A percentile compares a stretch with the other conserved stretches of the same genome.
phyloP scores from a whole-genome alignment of 495 filamentous ascomycete genomes.

The Aspergillus carlsbadensis region DNA sequence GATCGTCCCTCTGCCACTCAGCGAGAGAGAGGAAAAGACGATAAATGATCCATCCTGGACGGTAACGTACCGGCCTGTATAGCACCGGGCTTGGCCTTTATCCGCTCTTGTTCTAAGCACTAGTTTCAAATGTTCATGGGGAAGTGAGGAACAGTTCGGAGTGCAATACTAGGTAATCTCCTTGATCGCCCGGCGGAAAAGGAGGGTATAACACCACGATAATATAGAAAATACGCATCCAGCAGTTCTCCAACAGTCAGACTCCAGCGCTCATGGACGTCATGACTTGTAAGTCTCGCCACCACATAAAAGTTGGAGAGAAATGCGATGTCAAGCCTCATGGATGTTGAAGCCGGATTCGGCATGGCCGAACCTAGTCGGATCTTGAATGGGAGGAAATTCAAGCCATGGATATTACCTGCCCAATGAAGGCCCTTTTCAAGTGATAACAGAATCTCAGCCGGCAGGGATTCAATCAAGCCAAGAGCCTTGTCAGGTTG shows the following conservation, averaged over 20 bases:
- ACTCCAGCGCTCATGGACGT: neutral
- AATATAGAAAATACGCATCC: neutral
- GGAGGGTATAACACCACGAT: neutral
- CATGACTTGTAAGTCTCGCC: neutral
- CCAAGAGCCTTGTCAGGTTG: too few species aligned
- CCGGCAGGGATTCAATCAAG: neutral
- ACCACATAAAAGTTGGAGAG: neutral
- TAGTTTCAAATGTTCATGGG: conserved; percentile 9
- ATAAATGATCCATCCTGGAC: conserved; percentile 11
- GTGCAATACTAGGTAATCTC: neutral
- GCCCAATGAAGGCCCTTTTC: neutral
- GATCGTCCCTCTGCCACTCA: conserved; percentile 18
- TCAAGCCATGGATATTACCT: neutral
- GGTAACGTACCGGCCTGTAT: conserved; percentile 14
- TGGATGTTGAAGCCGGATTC: neutral
- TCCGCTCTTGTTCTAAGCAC: conserved; percentile 1
- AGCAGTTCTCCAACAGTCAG: neutral
- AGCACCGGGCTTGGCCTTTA: conserved; percentile 3
- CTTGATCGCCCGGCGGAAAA: neutral
- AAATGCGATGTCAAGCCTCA: neutral
- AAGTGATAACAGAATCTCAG: neutral
- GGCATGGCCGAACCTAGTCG: conserved; percentile 3
- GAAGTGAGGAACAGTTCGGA: conserved; percentile 4
- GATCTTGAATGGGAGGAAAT: neutral
- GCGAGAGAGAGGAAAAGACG: conserved; percentile 7